phyloP scores from a whole-genome alignment of 176 grass and related monocot genomes.

The Poa pratensis region DNA sequence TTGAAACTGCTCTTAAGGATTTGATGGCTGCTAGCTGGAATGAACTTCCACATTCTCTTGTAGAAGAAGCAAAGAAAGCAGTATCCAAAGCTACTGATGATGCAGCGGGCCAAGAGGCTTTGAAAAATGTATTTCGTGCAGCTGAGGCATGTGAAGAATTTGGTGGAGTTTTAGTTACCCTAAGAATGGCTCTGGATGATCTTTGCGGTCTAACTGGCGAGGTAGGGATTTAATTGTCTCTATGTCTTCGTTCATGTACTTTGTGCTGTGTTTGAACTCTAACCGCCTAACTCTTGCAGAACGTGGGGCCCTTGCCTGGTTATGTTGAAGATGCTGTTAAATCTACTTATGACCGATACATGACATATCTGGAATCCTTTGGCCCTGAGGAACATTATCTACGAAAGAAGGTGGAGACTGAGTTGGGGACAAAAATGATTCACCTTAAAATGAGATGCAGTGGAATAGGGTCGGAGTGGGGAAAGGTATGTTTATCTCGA shows the following conservation, averaged over 20 bases:
- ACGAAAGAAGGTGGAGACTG: constrained; percentile 89
- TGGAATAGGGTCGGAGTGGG: constrained; percentile 91
- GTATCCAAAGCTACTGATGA: constrained; percentile 76
- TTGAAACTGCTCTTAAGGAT: constrained; percentile 87
- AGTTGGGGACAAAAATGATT: constrained; percentile 97
- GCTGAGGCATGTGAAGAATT: constrained; percentile 92
- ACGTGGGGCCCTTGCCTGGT: constrained; percentile 74
- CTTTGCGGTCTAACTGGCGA: constrained; percentile 77
- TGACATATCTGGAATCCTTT: constrained; percentile 87
- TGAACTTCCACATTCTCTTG: constrained; percentile 74
- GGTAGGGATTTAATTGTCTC: constrained; percentile 51
- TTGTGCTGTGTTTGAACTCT: constrained; percentile 31
- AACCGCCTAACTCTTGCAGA: constrained; percentile 56
- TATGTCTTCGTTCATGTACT: constrained; percentile 23
- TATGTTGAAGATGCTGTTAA: constrained; percentile 91
- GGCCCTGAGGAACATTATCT: constrained; percentile 72
- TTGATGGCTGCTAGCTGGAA: constrained; percentile 87
- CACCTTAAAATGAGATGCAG: constrained; percentile 98
- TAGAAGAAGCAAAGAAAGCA: constrained; percentile 72
- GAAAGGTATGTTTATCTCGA: constrained; percentile 53
- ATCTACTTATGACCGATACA: constrained; percentile 79
- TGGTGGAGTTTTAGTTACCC: constrained; percentile 65
- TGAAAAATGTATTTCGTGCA: constrained; percentile 75
- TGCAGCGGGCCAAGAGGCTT: constrained; percentile 63
- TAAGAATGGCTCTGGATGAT: constrained; percentile 97